phyloP scores from a whole-genome alignment of 805 yeast species.

The Yamadazyma ubonensis region DNA sequence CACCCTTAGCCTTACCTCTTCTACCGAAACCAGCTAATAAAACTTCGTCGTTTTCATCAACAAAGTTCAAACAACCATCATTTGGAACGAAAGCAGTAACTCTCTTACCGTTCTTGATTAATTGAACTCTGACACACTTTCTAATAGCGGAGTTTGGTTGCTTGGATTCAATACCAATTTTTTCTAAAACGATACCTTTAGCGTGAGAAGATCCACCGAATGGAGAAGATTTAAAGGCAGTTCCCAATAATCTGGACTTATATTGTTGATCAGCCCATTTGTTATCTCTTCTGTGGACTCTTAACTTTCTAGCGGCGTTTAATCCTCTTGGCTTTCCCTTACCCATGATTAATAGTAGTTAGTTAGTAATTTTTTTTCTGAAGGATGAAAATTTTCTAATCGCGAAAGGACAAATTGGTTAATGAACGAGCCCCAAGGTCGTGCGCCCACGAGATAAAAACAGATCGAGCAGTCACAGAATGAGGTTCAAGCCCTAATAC shows the following conservation, averaged over 20 bases:
- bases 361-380: slow-evolving; percentile 8
- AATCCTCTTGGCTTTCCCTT: slow-evolving; percentile 99
- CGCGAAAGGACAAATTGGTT: slow-evolving; percentile 3
- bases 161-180: slow-evolving; percentile 99
- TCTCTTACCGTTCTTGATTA: slow-evolving; percentile 99
- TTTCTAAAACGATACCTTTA: slow-evolving; percentile 99
- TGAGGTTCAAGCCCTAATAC: slow-evolving; percentile 5
- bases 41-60: slow-evolving; percentile 99
- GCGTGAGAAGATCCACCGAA: slow-evolving; percentile 99
- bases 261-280: slow-evolving; percentile 99
- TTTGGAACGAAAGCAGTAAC: slow-evolving; percentile 99
- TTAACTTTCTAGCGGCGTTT: slow-evolving; percentile 99
- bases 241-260: slow-evolving; percentile 98
- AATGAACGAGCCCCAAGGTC: slow-evolving; percentile 4
- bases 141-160: slow-evolving; percentile 99
- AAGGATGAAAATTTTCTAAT: slow-evolving; percentile 8
- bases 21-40: slow-evolving; percentile 99
- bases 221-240: slow-evolving; percentile 99
- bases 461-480: neutral
- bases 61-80: slow-evolving; percentile 99
- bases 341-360: slow-evolving; percentile 70
- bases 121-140: slow-evolving; percentile 99
- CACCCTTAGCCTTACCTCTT: slow-evolving; percentile 99
- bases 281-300: slow-evolving; percentile 99
- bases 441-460: too few species aligned